A percentile compares a stretch with the other conserved stretches of the same genome.
phyloP scores from a whole-genome alignment of 306 rosid genomes.

The Vachellia collinsii region DNA sequence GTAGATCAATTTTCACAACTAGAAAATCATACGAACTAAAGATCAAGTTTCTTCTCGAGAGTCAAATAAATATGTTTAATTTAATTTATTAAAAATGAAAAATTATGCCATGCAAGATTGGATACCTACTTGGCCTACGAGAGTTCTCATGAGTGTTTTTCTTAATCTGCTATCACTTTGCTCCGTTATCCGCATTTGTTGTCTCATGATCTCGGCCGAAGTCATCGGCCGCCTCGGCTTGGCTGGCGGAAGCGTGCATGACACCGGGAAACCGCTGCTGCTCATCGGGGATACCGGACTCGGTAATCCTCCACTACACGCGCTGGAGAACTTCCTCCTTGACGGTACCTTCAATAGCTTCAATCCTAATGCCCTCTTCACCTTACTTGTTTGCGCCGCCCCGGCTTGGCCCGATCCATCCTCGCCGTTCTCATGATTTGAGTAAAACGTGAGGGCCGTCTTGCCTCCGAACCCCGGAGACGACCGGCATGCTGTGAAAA shows the following conservation, averaged over 20 bases:
- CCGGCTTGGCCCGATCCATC: slow-evolving; percentile 46
- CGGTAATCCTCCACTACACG: slow-evolving; percentile 41
- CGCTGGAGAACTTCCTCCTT: slow-evolving; percentile 54
- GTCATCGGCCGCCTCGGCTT: slow-evolving; percentile 91
- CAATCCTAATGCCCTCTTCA: slow-evolving; percentile 78
- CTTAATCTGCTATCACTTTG: slow-evolving; percentile 77
- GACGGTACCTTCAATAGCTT: slow-evolving; percentile 76
- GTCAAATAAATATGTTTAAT: neutral
- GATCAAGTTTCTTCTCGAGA: neutral
- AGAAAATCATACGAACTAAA: no score
- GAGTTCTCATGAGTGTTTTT: slow-evolving; percentile 89
- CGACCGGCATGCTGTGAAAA: slow-evolving; percentile 52
- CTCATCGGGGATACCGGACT: slow-evolving; percentile 54
- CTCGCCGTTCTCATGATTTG: slow-evolving; percentile 37
- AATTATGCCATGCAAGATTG: neutral
- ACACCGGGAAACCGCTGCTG: slow-evolving; percentile 36
- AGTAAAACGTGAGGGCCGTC: slow-evolving; percentile 72
- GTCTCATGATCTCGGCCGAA: slow-evolving; percentile 95
- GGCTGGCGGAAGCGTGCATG: slow-evolving; percentile 44
- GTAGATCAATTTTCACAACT: neutral
- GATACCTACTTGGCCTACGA: slow-evolving; percentile 86
- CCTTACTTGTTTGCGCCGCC: slow-evolving; percentile 70
- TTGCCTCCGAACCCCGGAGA: slow-evolving; percentile 80
- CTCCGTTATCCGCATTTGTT: slow-evolving; percentile 91
- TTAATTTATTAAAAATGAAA: neutral